Percentiles rank a stretch among this genome's conserved stretches.
These are phyloP conservation scores for Trichosporon coremiiforme DNA, from an alignment of 1,284 basidiomycete species.

Conservation along the genomic window DNA sequence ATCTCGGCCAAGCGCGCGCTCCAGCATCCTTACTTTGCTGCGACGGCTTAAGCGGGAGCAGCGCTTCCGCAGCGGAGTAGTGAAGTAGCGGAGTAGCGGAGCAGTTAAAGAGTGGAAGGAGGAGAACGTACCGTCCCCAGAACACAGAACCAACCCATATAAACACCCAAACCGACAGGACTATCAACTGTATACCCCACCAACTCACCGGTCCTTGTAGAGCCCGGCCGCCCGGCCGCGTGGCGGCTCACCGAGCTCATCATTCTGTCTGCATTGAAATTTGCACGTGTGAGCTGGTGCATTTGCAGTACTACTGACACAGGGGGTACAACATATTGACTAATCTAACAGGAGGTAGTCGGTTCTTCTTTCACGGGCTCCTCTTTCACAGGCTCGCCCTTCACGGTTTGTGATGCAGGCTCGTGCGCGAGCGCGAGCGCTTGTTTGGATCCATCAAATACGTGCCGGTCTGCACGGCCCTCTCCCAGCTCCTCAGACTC, in stretches of 20 bases:
- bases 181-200: background rate
- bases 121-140: too few species aligned
- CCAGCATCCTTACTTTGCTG: constrained; percentile 72
- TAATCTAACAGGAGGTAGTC: background rate
- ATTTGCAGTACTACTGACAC: background rate
- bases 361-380: background rate
- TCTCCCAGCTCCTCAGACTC: too few species aligned
- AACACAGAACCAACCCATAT: background rate
- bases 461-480: background rate
- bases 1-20: constrained; percentile 93
- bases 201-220: background rate
- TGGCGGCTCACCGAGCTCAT: background rate
- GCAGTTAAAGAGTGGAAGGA: too few species aligned
- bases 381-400: background rate
- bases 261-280: constrained; percentile 17
- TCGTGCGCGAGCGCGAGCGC: background rate
- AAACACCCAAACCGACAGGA: background rate
- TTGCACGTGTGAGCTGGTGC: background rate
- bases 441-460: background rate
- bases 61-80: too few species aligned
- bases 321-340: background rate
- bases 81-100: too few species aligned
- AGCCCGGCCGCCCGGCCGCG: background rate
- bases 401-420: background rate
- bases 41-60: constrained; percentile 17